Evolutionary conservation across 179 eudicot species (phyloP), one percentile per base, ranked within the genome.

Genomic region (Silene noctiflora): DNA sequence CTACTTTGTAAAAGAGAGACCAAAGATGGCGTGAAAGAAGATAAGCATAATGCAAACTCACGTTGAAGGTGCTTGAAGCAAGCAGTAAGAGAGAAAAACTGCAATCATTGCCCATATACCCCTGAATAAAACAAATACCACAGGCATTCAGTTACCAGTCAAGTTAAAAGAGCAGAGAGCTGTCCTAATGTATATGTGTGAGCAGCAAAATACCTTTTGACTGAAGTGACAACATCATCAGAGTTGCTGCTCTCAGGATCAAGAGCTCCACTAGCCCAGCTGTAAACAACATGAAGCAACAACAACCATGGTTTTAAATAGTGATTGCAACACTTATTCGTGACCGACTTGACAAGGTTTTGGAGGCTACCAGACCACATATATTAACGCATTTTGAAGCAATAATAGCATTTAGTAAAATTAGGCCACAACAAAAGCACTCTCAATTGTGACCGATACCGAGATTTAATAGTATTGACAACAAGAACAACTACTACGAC

Each of bases 1-100:
- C 68, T 55, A 74, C 65, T 61, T 4, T 20, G 61, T 25, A 80
- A 44, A 19, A 8, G 8, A 53, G 21, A 73, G 21, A 61, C 42
- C 33, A 77, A 53, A 19, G 9, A 5, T 35, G n/a, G 13, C 27
- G 20, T 3, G 14, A 11, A 51, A 51, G 62, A 22, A 51, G 25
- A 68, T 33, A 51, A 62, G 24, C 24, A 24, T 20, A 22, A 46
- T 11, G 27, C 20, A 73, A 73, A 85, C 99, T 90, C 84, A 95
- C 98, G 99, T 93, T 62, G 97, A 93, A 76, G 99, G 99, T 48
- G 99, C 97, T 85, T 95, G 99, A 61, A 95, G 84, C 88, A 95
- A 88, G 81, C 94, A 88, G 81, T 95, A 95, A 46, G 98, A 84
- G 80, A 95, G 97, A 82, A 87, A 90, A 70, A 95, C 98, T 24